Evolutionary conservation across 2,329 filamentous ascomycete genomes (phyloP).

Genomic region (Podosphaera aphanis): DNA sequence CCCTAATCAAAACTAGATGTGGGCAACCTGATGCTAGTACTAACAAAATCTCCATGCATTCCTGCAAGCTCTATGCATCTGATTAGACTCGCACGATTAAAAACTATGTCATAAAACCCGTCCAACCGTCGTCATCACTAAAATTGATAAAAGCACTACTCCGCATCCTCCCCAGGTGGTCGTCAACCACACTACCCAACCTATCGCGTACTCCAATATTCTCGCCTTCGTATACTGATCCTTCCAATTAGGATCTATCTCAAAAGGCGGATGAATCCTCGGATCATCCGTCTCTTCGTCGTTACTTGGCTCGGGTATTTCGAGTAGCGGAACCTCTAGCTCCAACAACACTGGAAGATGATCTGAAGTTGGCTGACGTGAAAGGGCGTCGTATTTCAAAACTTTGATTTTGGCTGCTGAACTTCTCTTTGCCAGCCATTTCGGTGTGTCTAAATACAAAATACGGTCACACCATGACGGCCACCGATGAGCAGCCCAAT

Average conservation of each 20-base stretch:
- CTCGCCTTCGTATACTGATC: conserved; percentile 27
- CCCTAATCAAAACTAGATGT: too few relatives aligned
- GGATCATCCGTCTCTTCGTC: conserved; percentile 17
- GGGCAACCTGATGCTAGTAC: too few relatives aligned
- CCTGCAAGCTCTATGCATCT: too few relatives aligned
- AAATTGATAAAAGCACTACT: conserved; percentile 11
- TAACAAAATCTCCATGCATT: too few relatives aligned
- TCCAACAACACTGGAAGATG: conserved; percentile 66
- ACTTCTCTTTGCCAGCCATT: conserved; percentile 21
- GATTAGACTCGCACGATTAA: neutral
- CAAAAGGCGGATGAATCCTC: conserved; percentile 27
- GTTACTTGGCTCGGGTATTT: conserved; percentile 17
- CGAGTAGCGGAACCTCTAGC: conserved; percentile 35
- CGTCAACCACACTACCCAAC: conserved; percentile 24
- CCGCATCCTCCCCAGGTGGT: conserved; percentile 15
- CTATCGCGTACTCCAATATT: conserved; percentile 33
- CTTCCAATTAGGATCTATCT: conserved; percentile 32
- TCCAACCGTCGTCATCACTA: conserved; percentile 4
- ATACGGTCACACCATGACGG: conserved; percentile 89
- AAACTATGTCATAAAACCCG: neutral
- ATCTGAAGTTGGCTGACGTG: conserved; percentile 62
- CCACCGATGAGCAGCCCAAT: conserved; percentile 63
- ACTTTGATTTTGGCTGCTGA: conserved; percentile 27
- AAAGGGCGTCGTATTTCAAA: conserved; percentile 47
- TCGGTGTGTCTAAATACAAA: conserved; percentile 44